A percentile compares a stretch with the other conserved stretches of the same genome.
These are phyloP conservation scores for Taphrina flavorubra DNA, from an alignment of 1,139 yeast genomes.

Conservation along the genomic window DNA sequence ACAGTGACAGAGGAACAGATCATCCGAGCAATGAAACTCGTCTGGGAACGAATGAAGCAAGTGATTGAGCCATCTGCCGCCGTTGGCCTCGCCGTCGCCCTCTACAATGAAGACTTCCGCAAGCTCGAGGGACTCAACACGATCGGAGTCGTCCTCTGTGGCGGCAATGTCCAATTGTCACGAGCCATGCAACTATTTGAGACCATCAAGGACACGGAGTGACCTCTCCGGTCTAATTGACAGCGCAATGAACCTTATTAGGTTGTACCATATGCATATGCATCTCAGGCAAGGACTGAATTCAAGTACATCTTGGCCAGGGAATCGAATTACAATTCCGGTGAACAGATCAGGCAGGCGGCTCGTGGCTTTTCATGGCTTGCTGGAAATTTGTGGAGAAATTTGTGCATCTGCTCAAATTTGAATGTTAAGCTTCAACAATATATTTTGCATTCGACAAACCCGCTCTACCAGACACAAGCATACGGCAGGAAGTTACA, in stretches of 20 bases:
- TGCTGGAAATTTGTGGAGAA: not conserved
- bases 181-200: slow-evolving; percentile 26
- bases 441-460: too few relatives aligned
- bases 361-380: not conserved
- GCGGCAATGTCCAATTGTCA: slow-evolving; percentile 45
- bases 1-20: slow-evolving; percentile 45
- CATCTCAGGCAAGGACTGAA: too few relatives aligned
- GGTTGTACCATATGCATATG: too few relatives aligned
- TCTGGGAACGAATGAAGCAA: slow-evolving; percentile 46
- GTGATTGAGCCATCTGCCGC: slow-evolving; percentile 46
- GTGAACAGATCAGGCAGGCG: not conserved
- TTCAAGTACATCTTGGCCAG: too few relatives aligned
- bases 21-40: slow-evolving; percentile 43
- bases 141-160: slow-evolving; percentile 44
- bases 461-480: too few relatives aligned
- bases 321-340: not conserved
- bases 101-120: slow-evolving; percentile 41
- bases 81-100: slow-evolving; percentile 45
- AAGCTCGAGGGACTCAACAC: slow-evolving; percentile 36
- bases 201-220: slow-evolving; percentile 1
- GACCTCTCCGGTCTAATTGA: not conserved
- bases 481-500: not conserved
- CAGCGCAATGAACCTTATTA: too few relatives aligned
- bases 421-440: too few relatives aligned
- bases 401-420: slow-evolving; percentile 1